Conservation (phyloP, 192 early-diverging fungal genomes). For the Entomortierella lignicola region DNA sequence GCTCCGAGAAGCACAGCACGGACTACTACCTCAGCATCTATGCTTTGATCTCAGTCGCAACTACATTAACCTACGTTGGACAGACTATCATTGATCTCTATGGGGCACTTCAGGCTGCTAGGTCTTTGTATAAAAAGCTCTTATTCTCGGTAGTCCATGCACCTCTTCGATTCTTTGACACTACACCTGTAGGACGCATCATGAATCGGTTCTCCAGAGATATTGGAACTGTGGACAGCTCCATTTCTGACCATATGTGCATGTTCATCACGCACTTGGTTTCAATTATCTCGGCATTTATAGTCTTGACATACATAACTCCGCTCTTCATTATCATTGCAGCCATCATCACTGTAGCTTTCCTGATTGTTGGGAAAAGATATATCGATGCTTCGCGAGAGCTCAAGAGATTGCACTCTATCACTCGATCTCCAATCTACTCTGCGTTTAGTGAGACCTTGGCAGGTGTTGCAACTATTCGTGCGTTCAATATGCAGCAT, state of each 20-base stretch:
- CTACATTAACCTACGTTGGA: constrained; percentile 53
- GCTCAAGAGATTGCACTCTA: constrained; percentile 87
- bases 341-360: constrained; percentile 57
- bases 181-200: constrained; percentile 83
- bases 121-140: constrained; percentile 63
- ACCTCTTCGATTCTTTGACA: constrained; percentile 82
- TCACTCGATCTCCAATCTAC: constrained; percentile 81
- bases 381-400: constrained; percentile 86
- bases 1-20: constrained; percentile 38
- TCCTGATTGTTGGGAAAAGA: constrained; percentile 67
- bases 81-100: constrained; percentile 58
- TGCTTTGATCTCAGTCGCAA: constrained; percentile 56
- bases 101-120: constrained; percentile 67
- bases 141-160: constrained; percentile 68
- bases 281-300: constrained; percentile 61
- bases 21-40: constrained; percentile 66
- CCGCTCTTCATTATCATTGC: constrained; percentile 72
- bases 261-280: constrained; percentile 53
- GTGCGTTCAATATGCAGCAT: constrained; percentile 78
- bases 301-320: constrained; percentile 66
- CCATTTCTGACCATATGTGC: constrained; percentile 46
- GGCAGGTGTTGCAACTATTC: constrained; percentile 76
- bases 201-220: constrained; percentile 89
- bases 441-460: constrained; percentile 71
- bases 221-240: constrained; percentile 82